phyloP scores from a whole-genome alignment of 2,329 filamentous ascomycete genomes.

The Emericellopsis cladophorae region DNA sequence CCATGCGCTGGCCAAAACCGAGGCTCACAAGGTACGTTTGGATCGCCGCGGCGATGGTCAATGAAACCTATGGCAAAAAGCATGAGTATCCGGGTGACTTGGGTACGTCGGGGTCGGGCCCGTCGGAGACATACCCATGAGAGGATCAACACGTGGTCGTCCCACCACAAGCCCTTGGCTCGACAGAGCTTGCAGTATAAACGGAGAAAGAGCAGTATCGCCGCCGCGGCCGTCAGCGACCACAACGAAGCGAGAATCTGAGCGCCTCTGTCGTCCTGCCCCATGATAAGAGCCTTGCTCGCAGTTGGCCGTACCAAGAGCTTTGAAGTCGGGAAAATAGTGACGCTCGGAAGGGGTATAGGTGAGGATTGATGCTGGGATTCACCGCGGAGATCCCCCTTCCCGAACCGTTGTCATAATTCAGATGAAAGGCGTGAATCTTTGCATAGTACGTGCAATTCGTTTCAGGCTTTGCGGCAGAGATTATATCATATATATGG shows the following conservation, averaged over 20 bases:
- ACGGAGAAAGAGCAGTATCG: conserved; percentile 14
- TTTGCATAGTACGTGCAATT: no score
- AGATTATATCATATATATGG: no score
- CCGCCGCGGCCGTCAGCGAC: conserved; percentile 11
- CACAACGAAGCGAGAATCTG: conserved; percentile 16
- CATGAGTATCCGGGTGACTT: not conserved
- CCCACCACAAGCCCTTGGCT: conserved; percentile 21
- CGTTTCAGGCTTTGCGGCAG: no score
- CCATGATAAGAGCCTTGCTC: conserved; percentile 3
- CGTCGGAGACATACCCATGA: conserved; percentile 18
- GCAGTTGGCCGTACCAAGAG: no score
- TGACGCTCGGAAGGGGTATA: no score
- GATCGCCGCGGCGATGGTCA: conserved; percentile 15
- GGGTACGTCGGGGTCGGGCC: no score
- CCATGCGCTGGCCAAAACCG: conserved; percentile 12
- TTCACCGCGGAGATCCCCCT: no score
- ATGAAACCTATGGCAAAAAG: conserved; percentile 8
- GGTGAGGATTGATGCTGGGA: no score
- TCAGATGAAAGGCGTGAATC: no score
- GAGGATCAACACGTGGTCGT: conserved; percentile 20
- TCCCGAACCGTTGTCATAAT: no score
- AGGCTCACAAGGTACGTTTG: conserved; percentile 17
- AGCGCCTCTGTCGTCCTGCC: conserved; percentile 11
- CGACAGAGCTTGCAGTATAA: conserved; percentile 23
- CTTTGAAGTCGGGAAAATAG: no score